Base-by-base conservation (phyloP, 805 yeast genomes). In the Starmerella powellii region DNA sequence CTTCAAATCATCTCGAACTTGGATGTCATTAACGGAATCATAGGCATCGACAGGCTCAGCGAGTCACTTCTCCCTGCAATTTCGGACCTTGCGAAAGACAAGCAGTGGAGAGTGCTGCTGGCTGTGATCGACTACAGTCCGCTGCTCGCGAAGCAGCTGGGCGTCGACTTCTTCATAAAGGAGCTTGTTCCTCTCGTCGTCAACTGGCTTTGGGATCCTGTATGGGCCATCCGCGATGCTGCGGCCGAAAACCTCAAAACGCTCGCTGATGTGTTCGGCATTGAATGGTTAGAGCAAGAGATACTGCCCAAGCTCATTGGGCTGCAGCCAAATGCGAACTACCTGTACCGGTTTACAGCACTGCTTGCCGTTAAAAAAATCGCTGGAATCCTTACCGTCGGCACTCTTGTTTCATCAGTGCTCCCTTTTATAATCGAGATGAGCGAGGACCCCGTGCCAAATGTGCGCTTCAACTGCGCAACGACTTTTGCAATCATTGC, bases 171-270 rank as follows among this genome's bases (percentile, higher is more conserved):
- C 57, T 91, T 91, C 64, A 91, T 91, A 62, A 82, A 84, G 59
- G 94, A 87, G 56, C 70, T 91, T 51, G 86, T 94, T 49, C 78
- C 82, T 38, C 69, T 91, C 53, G 91, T 95, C 56, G 74, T 91
- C 74, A 81, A 87, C n/a, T 91, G 98, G 97, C 69, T 91, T 51
- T 87, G 96, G 95, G 99, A 91, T 65, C 82, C 87, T 4, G 98
- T 91, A 31, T 91, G 76, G 64, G 87, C 97, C 4, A 87, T 91
- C 47, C 78, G 99, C 63, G 93, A 85, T 52, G 98, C 98, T 8
- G 97, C 97, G 1, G 94, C 91, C 26, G 66, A 69, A 43, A 91
- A 87, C 61, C 67, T 91, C 53, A 78, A 73, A 52, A 78, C 80
- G 52, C 69, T 91, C 54, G 78, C 95, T 4, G 74, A 72, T 51